Evolutionary conservation across 352 stramenopile genomes (phyloP).

Genomic region (Pythium phragmitis): DNA sequence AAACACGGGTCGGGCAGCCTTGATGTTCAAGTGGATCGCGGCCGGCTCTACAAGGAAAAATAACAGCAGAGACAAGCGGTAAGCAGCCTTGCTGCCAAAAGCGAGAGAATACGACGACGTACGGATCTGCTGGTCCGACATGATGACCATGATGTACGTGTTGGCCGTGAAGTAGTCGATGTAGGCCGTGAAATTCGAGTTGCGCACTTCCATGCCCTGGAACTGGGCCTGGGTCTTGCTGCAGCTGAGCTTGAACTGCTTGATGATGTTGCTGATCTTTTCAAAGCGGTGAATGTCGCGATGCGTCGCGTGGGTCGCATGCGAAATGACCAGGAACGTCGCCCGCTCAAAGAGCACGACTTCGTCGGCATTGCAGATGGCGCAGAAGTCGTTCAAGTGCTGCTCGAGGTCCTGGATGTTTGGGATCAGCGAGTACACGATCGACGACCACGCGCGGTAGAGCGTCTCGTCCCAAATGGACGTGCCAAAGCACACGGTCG

Average conservation of each 20-base stretch:
- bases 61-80: neutral
- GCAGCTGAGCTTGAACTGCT: slow-evolving; percentile 99
- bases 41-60: slow-evolving; percentile 70
- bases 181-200: slow-evolving; percentile 98
- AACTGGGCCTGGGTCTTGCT: slow-evolving; percentile 98
- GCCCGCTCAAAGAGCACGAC: slow-evolving; percentile 98
- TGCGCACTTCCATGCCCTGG: slow-evolving; percentile 96
- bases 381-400: slow-evolving; percentile 97
- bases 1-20: slow-evolving; percentile 94
- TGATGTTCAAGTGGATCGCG: slow-evolving; percentile 97
- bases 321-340: slow-evolving; percentile 99
- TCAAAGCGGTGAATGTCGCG: slow-evolving; percentile 98
- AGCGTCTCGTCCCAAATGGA: slow-evolving; percentile 99
- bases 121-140: slow-evolving; percentile 90
- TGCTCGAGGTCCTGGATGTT: slow-evolving; percentile 97
- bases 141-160: slow-evolving; percentile 99
- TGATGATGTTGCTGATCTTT: slow-evolving; percentile 99
- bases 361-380: slow-evolving; percentile 95
- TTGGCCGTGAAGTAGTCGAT: slow-evolving; percentile 99
- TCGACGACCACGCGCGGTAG: slow-evolving; percentile 98
- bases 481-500: slow-evolving; percentile 94
- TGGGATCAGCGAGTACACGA: slow-evolving; percentile 99
- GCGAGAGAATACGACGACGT: slow-evolving; percentile 25
- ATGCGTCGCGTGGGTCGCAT: slow-evolving; percentile 90
- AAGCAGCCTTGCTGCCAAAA: neutral